phyloP scores from a whole-genome alignment of 768 basidiomycete genomes.

The Polyporus arcularius region DNA sequence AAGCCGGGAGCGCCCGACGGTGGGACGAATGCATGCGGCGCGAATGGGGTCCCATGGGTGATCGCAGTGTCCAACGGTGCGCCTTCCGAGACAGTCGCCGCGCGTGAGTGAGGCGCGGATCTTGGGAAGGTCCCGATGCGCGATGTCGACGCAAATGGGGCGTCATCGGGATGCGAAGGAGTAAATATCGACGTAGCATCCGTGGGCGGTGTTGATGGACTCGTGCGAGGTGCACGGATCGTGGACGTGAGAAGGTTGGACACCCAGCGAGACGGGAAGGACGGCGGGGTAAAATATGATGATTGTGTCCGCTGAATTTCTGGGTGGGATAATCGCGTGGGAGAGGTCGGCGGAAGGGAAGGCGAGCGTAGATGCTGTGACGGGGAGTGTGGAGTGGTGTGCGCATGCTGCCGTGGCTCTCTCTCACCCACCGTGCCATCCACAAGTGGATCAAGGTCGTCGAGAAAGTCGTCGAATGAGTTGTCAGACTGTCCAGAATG shows the following conservation, averaged over 20 bases:
- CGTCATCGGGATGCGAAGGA: neutral
- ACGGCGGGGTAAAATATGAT: constrained; percentile 45
- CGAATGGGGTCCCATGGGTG: constrained; percentile 55
- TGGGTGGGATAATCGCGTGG: constrained; percentile 35
- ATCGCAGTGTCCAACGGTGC: constrained; percentile 23
- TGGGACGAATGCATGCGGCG: constrained; percentile 43
- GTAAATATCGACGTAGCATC: neutral
- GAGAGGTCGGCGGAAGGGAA: constrained; percentile 32
- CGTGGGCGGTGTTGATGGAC: neutral
- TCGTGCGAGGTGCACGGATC: constrained; percentile 10
- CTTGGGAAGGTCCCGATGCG: constrained; percentile 12
- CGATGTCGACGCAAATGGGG: constrained; percentile 1
- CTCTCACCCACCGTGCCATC: constrained; percentile 2
- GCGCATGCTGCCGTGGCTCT: constrained; percentile 15
- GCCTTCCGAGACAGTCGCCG: constrained; percentile 9
- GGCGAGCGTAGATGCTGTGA: constrained; percentile 34
- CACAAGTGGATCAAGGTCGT: constrained; percentile 39
- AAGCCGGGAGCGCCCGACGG: constrained; percentile 79
- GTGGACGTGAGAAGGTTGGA: constrained; percentile 42
- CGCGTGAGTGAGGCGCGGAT: constrained; percentile 16
- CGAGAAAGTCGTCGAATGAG: neutral
- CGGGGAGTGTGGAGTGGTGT: constrained; percentile 3
- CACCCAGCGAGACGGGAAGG: constrained; percentile 52
- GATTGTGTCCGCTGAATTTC: constrained; percentile 38
- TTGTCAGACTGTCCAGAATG: neutral